phyloP scores from a whole-genome alignment of 2,329 filamentous ascomycete genomes.

The Pseudogymnoascus sp. region DNA sequence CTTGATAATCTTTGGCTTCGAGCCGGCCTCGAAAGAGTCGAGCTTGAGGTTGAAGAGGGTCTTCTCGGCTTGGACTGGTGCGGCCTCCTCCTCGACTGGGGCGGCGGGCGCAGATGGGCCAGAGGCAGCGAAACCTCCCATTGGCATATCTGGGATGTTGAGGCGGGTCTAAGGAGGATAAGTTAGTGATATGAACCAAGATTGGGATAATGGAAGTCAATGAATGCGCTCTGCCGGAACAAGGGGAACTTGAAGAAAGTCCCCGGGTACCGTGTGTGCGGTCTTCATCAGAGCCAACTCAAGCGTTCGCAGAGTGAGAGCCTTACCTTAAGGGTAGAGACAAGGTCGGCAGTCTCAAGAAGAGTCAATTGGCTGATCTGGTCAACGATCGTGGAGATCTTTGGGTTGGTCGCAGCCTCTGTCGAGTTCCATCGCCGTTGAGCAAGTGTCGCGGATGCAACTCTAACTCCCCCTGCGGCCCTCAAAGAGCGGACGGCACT shows the following conservation, averaged over 20 bases:
- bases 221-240: not conserved
- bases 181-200: conserved; percentile 10
- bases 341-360: conserved; percentile 92
- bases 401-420: conserved; percentile 69
- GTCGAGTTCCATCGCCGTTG: conserved; percentile 76
- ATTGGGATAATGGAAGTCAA: not conserved
- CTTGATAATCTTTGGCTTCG: conserved; percentile 99
- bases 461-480: conserved; percentile 39
- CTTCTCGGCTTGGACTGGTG: conserved; percentile 87
- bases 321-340: conserved; percentile 84
- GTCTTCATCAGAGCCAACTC: not conserved
- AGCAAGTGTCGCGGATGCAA: conserved; percentile 39
- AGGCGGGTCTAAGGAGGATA: conserved; percentile 61
- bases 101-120: conserved; percentile 55
- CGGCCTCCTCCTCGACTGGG: conserved; percentile 76
- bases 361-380: conserved; percentile 98
- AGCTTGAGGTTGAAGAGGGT: conserved; percentile 96
- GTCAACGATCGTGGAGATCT: conserved; percentile 91
- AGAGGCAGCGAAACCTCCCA: conserved; percentile 74
- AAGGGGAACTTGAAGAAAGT: not conserved
- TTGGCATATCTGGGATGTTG: conserved; percentile 95
- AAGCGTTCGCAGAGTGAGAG: not conserved
- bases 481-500: conserved; percentile 58
- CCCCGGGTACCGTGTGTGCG: not conserved
- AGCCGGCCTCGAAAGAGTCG: conserved; percentile 72